Evolutionary conservation across 2,329 filamentous ascomycete genomes (phyloP).

Genomic region (Alternaria burnsii): DNA sequence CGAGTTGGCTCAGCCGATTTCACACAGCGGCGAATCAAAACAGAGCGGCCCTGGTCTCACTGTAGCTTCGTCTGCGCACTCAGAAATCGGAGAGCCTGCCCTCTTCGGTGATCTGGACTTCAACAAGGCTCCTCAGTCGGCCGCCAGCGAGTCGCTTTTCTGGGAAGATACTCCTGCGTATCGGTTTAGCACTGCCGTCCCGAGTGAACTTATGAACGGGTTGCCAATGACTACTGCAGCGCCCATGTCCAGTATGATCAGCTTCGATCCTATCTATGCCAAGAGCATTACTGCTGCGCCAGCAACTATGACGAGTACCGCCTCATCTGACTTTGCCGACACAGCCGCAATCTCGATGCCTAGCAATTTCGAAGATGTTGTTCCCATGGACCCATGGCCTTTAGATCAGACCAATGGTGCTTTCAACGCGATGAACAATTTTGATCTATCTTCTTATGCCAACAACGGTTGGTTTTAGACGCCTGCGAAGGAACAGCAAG

Average conservation of each 20-base stretch:
- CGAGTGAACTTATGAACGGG: slow-evolving; percentile 33
- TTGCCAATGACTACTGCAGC: slow-evolving; percentile 34
- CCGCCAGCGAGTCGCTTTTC: slow-evolving; percentile 45
- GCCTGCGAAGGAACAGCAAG: slow-evolving; percentile 27
- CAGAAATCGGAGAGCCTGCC: slow-evolving; percentile 49
- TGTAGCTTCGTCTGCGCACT: slow-evolving; percentile 52
- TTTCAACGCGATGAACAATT: slow-evolving; percentile 35
- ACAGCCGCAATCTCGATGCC: slow-evolving; percentile 45
- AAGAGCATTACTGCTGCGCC: slow-evolving; percentile 36
- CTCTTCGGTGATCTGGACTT: slow-evolving; percentile 48
- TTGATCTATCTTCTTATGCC: slow-evolving; percentile 37
- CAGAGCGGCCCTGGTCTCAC: slow-evolving; percentile 52
- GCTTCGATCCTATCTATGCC: slow-evolving; percentile 42
- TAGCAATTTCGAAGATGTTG: slow-evolving; percentile 40
- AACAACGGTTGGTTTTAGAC: slow-evolving; percentile 46
- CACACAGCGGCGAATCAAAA: slow-evolving; percentile 53
- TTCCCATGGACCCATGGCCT: slow-evolving; percentile 43
- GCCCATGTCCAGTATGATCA: slow-evolving; percentile 32
- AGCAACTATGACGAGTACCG: slow-evolving; percentile 35
- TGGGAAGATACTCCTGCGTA: slow-evolving; percentile 51
- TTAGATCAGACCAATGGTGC: slow-evolving; percentile 38
- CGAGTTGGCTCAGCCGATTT: slow-evolving; percentile 48
- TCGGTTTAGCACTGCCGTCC: slow-evolving; percentile 37
- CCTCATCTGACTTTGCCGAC: slow-evolving; percentile 35
- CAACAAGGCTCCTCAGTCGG: slow-evolving; percentile 41